These are phyloP conservation scores for Gaeumannomyces sp. DNA, from an alignment of 2,329 filamentous ascomycete species.

Conservation along the genomic window DNA sequence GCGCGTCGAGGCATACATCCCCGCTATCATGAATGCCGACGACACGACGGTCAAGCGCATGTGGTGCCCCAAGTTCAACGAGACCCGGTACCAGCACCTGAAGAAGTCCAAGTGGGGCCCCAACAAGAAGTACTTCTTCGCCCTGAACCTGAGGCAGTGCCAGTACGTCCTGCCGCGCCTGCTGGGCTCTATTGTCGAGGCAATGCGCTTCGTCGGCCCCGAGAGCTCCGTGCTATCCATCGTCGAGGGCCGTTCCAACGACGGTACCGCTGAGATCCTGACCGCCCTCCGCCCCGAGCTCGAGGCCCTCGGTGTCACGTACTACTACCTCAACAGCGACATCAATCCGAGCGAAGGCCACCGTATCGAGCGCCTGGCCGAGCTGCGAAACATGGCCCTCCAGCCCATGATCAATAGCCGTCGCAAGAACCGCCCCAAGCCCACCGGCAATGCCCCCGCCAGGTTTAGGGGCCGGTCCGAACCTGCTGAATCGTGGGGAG, in stretches of 20 bases:
- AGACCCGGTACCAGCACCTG: slow-evolving; percentile 12
- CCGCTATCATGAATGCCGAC: slow-evolving; percentile 15
- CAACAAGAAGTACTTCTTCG: slow-evolving; percentile 40
- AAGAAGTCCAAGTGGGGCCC: slow-evolving; percentile 2
- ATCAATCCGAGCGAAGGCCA: slow-evolving; percentile 36
- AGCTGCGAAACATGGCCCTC: slow-evolving; percentile 47
- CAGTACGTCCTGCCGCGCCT: slow-evolving; percentile 39
- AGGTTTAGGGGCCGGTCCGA: not conserved
- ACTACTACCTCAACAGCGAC: slow-evolving; percentile 33
- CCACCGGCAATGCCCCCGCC: slow-evolving; percentile 16
- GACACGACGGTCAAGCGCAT: slow-evolving; percentile 9
- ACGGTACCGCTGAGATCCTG: slow-evolving; percentile 47
- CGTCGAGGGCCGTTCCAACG: slow-evolving; percentile 46
- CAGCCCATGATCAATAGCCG: slow-evolving; percentile 30
- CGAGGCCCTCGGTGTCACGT: slow-evolving; percentile 30
- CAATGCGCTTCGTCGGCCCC: slow-evolving; percentile 42
- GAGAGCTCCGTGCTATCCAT: slow-evolving; percentile 45
- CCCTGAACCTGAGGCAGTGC: slow-evolving; percentile 42
- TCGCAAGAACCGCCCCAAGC: slow-evolving; percentile 13
- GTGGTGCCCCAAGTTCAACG: slow-evolving; percentile 10
- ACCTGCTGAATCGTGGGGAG: not conserved
- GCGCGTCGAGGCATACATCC: slow-evolving; percentile 10
- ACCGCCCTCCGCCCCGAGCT: slow-evolving; percentile 32
- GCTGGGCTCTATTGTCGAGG: slow-evolving; percentile 44
- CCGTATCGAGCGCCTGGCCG: slow-evolving; percentile 41